phyloP scores from a whole-genome alignment of 2,329 filamentous ascomycete genomes.

The Phialocephala sp. region DNA sequence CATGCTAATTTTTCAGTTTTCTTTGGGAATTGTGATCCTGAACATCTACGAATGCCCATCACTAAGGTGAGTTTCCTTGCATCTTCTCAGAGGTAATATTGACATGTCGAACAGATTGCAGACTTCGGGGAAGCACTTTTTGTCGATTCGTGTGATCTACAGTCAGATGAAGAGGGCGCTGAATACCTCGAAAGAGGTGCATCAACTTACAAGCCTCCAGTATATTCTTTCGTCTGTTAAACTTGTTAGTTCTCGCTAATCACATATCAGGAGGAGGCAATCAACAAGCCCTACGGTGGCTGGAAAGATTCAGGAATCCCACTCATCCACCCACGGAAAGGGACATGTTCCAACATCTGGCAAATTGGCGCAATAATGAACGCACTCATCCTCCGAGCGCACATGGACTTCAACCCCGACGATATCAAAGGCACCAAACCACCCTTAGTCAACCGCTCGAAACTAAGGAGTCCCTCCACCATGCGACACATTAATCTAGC shows the following conservation, averaged over 20 bases:
- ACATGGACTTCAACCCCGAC: conserved; percentile 18
- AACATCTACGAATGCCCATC: conserved; percentile 20
- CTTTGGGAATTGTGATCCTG: conserved; percentile 14
- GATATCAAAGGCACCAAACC: conserved; percentile 5
- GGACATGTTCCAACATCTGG: conserved; percentile 25
- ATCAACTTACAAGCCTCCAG: conserved; percentile 11
- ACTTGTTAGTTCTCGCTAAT: neutral
- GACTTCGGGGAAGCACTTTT: conserved; percentile 24
- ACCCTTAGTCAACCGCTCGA: neutral
- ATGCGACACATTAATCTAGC: neutral
- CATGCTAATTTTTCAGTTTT: conserved; percentile 14
- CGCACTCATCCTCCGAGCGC: conserved; percentile 11
- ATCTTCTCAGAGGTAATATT: neutral
- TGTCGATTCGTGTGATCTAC: conserved; percentile 3
- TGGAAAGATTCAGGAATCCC: conserved; percentile 13
- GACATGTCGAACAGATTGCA: conserved; percentile 15
- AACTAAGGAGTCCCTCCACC: neutral
- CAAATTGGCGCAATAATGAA: conserved; percentile 26
- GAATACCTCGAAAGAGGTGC: conserved; percentile 11
- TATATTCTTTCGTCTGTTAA: conserved; percentile 1
- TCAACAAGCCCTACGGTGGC: neutral
- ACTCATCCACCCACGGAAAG: conserved; percentile 18
- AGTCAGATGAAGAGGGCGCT: conserved; percentile 19
- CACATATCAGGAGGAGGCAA: conserved; percentile 20
- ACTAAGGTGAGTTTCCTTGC: conserved; percentile 7